Base-by-base conservation (phyloP, 2,329 filamentous ascomycete species). In the Thermomyces lanuginosus region DNA sequence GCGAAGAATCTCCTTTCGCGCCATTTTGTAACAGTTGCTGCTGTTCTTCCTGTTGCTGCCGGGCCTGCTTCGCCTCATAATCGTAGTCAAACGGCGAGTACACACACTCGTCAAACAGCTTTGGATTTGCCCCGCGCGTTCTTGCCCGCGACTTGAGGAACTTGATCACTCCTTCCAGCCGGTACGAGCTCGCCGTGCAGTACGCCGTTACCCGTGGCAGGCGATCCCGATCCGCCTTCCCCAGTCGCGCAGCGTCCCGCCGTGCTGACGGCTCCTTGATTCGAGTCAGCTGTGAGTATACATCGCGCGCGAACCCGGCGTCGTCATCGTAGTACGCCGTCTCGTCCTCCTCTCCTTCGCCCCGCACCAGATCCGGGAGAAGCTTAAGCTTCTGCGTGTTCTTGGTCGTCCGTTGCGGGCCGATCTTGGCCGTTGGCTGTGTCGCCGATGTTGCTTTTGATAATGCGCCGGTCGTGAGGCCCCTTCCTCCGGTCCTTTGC, bases 371-470 rank as follows among this genome's bases (percentile, higher is more conserved):
- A 45, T 89, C 89, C 1, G 89, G 89, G 9, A 98, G 61, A n/a
- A 98, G 67, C 58, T 98, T 98, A 34, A 98, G 66, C 59, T 98
- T 98, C 60, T 95, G 83, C 2, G 82, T 82, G 37, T 80, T 93
- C 54, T 92, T 91, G 13, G 84, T 92, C 30, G 83, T 95, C 51
- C 89, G 65, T 51, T 98, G 89, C 0, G 89, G 86, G 2, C 89
- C 89, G 32, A 93, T 82, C 56, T 95, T 93, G 27, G 65, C 56
- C 10, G 48, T 41, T 2, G 57, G 51, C n/a, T 50, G 41, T 5
- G 60, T 52, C 18, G 53, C 51, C 18, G 54, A 48, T 19, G 51
- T 46, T 2, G 57, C 49, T 11, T 49, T 53, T 29, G 46, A 46
- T 10, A 71, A 60, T 28, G 71, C 61, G 28, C 80, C 76, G 43